Conservation (phyloP, 129 eudicot species). For the Flaveria trinervia region DNA sequence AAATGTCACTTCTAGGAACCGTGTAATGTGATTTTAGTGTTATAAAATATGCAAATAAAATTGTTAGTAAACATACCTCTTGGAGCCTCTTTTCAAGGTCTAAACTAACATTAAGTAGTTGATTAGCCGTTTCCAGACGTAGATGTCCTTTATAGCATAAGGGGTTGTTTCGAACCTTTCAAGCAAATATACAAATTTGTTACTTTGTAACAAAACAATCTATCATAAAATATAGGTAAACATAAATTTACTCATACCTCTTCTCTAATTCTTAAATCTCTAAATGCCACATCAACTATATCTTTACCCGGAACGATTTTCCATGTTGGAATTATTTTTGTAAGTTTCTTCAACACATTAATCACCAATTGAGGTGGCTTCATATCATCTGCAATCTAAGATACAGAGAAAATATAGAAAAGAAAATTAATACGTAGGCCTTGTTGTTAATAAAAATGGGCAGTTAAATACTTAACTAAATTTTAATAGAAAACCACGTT, state of each 20-base stretch:
- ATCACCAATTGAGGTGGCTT: constrained; percentile 50
- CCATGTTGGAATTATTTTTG: constrained; percentile 56
- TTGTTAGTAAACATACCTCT: constrained; percentile 40
- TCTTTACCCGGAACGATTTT: constrained; percentile 59
- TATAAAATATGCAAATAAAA: no score
- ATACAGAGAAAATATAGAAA: no score
- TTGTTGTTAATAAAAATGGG: no score
- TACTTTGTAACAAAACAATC: no score
- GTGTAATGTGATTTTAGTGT: no score
- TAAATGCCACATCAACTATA: constrained; percentile 68
- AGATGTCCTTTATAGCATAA: constrained; percentile 84
- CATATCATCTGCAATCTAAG: constrained; percentile 67
- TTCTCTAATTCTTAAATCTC: constrained; percentile 57
- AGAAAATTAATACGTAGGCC: no score
- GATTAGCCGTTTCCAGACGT: constrained; percentile 67
- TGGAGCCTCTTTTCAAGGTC: constrained; percentile 76
- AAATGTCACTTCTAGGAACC: no score
- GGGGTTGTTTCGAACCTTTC: constrained; percentile 67
- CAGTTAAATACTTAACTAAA: not conserved
- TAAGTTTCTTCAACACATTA: constrained; percentile 38
- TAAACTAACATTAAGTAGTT: constrained; percentile 56
- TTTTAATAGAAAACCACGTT: no score
- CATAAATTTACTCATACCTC: constrained; percentile 39
- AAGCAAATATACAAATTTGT: not conserved
- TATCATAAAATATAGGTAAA: not conserved